A percentile compares a stretch with the other conserved stretches of the same genome.
Conservation (phyloP, 2,329 filamentous ascomycete genomes). For the Cladosporium sp. region DNA sequence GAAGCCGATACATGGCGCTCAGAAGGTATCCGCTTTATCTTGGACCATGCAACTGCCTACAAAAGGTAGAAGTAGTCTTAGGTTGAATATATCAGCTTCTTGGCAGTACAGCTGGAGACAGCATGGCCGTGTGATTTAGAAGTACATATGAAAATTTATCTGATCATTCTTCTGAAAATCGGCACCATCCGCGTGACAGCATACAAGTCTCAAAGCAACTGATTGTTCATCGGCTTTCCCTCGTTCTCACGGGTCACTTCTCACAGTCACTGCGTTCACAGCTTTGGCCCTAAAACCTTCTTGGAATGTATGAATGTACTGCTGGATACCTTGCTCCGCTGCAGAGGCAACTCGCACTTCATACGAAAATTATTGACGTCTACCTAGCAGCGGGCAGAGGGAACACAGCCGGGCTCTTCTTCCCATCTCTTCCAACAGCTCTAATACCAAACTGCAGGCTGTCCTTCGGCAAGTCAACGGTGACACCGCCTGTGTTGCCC, state of each 20-base stretch:
- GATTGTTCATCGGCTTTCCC: neutral
- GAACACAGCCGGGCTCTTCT: constrained; percentile 51
- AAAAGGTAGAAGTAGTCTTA: constrained; percentile 6
- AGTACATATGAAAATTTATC: neutral
- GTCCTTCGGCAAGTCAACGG: constrained; percentile 56
- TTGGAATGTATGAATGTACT: neutral
- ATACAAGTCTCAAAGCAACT: neutral
- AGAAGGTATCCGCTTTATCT: constrained; percentile 47
- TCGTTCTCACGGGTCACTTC: neutral
- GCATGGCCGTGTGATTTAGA: neutral
- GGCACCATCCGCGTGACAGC: neutral
- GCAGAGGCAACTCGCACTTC: neutral
- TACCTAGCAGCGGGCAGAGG: constrained; percentile 37
- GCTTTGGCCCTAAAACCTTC: neutral
- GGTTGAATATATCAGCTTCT: neutral
- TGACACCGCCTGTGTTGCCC: constrained; percentile 48
- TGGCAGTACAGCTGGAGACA: neutral
- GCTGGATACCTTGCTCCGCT: neutral
- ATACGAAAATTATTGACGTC: neutral
- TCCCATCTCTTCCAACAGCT: constrained; percentile 53
- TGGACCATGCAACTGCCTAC: constrained; percentile 31
- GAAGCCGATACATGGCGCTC: constrained; percentile 48
- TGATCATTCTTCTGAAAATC: neutral
- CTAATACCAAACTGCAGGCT: constrained; percentile 60
- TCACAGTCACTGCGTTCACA: neutral